Conservation (phyloP, 148 eudicot species). For the Rhododendron vialii region DNA sequence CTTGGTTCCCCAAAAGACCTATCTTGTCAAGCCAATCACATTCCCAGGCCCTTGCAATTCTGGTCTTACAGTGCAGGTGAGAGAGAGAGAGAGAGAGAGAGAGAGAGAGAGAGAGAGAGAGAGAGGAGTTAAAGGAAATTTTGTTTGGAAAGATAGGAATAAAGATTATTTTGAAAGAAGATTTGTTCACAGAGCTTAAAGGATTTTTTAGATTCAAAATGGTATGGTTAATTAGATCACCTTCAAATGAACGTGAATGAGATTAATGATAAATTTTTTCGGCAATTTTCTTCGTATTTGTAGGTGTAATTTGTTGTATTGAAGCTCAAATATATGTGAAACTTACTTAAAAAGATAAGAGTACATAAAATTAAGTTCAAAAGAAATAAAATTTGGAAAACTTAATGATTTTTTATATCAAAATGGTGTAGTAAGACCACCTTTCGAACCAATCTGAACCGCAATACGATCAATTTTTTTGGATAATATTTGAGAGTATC, state of each 20-base stretch:
- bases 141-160: not conserved
- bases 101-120: not conserved
- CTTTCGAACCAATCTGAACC: not conserved
- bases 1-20: conserved; percentile 38
- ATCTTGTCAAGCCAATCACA: conserved; percentile 53
- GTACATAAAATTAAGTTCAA: not conserved
- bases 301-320: not conserved
- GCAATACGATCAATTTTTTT: not conserved
- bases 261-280: too few species aligned
- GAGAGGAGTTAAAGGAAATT: not conserved
- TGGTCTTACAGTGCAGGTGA: conserved; percentile 39
- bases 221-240: not conserved
- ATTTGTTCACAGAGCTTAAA: not conserved
- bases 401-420: not conserved
- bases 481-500: not conserved
- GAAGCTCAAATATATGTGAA: not conserved
- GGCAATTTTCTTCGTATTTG: too few species aligned
- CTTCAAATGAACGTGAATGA: not conserved
- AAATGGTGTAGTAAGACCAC: too few species aligned
- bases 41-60: conserved; percentile 67
- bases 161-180: too few species aligned
- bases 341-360: not conserved
- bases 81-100: conserved; percentile 1
- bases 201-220: too few species aligned
- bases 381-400: too few species aligned